Evolutionary conservation across 1,139 yeast species (phyloP).

Genomic region (Sugiyamaella japonica): DNA sequence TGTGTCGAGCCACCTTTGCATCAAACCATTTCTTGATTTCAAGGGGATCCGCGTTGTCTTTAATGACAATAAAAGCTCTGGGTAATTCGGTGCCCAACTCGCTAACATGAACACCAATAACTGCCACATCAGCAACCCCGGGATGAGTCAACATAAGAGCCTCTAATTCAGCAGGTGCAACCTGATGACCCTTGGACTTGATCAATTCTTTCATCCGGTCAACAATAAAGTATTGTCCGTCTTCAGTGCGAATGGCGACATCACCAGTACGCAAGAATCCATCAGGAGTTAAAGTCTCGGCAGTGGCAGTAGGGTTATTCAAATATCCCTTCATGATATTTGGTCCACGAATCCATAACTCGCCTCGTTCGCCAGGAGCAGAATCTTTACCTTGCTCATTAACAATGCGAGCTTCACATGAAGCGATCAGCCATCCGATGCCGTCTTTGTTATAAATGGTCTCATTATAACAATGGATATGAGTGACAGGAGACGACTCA

Average conservation of each 20-base stretch:
- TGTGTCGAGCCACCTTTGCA: conserved; percentile 41
- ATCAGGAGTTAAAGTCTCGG: conserved; percentile 53
- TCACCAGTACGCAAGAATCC: conserved; percentile 85
- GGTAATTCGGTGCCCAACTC: conserved; percentile 43
- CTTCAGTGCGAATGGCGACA: conserved; percentile 55
- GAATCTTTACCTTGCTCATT: conserved; percentile 49
- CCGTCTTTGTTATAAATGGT: conserved; percentile 35
- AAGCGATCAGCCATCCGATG: conserved; percentile 51
- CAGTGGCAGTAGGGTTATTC: conserved; percentile 56
- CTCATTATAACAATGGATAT: conserved; percentile 24
- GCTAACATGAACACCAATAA: conserved; percentile 38
- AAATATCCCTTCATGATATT: conserved; percentile 64
- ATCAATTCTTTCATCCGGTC: conserved; percentile 81
- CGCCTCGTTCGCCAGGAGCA: conserved; percentile 51
- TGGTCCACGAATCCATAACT: conserved; percentile 68
- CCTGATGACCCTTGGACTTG: conserved; percentile 81
- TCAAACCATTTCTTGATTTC: conserved; percentile 40
- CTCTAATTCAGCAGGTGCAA: conserved; percentile 79
- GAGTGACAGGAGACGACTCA: conserved; percentile 42
- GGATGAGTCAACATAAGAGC: conserved; percentile 54
- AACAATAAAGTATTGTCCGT: conserved; percentile 60
- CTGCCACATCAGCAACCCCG: conserved; percentile 41
- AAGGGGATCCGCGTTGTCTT: conserved; percentile 28
- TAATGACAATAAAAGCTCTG: conserved; percentile 41
- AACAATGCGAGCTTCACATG: conserved; percentile 49